Percentiles rank a stretch among this genome's conserved stretches.
Conservation (phyloP, 2,329 filamentous ascomycete genomes). For the Calonectria multiphialidica region DNA sequence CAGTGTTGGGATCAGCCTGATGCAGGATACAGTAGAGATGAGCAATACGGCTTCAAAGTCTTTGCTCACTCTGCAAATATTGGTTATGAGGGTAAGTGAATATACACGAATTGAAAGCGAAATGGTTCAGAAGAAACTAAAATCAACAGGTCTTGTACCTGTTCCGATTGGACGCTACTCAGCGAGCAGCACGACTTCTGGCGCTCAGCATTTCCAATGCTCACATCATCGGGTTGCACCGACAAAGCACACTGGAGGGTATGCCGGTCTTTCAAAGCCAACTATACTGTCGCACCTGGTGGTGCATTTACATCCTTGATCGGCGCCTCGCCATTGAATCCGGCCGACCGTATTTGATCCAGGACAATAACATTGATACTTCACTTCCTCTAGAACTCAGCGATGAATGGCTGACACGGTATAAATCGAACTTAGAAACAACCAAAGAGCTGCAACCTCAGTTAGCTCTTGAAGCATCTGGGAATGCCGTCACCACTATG, state of each 20-base stretch:
- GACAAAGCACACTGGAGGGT: slow-evolving; percentile 25
- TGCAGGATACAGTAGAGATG: slow-evolving; percentile 28
- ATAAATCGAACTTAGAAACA: background rate
- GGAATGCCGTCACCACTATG: slow-evolving; percentile 17
- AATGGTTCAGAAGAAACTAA: background rate
- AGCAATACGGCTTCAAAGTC: slow-evolving; percentile 32
- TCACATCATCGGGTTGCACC: slow-evolving; percentile 31
- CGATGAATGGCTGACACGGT: slow-evolving; percentile 31
- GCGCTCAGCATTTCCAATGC: slow-evolving; percentile 29
- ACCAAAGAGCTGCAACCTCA: slow-evolving; percentile 12
- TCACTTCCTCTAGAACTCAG: slow-evolving; percentile 27
- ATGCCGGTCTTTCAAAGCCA: slow-evolving; percentile 31
- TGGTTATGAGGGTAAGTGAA: slow-evolving; percentile 26
- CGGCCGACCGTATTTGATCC: slow-evolving; percentile 31
- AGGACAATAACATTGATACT: slow-evolving; percentile 32
- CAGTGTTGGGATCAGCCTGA: slow-evolving; percentile 25
- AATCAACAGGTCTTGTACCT: slow-evolving; percentile 26
- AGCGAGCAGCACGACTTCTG: slow-evolving; percentile 26
- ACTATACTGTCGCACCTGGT: slow-evolving; percentile 32
- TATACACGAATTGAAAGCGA: too few species aligned
- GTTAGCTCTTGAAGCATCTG: slow-evolving; percentile 7
- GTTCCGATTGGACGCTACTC: slow-evolving; percentile 33
- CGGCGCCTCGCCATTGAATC: slow-evolving; percentile 33
- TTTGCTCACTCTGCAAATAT: slow-evolving; percentile 28
- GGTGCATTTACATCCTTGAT: slow-evolving; percentile 29